A percentile compares a stretch with the other conserved stretches of the same genome.
Conservation (phyloP, 257 asterid species). For the Solanum bulbocastanum region DNA sequence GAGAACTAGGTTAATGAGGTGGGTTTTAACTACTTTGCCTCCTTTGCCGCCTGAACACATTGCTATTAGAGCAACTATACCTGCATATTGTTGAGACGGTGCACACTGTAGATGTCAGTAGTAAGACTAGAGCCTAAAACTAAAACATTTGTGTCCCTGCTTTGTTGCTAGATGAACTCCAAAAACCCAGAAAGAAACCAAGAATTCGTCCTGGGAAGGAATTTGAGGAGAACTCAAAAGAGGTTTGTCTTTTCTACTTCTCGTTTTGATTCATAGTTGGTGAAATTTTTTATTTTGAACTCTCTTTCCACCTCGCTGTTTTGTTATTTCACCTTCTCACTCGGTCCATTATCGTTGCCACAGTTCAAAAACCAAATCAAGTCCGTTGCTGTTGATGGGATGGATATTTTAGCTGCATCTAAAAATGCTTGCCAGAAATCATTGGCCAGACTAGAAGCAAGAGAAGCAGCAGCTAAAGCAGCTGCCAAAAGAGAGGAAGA, state of each 20-base stretch:
- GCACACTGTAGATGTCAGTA: not conserved
- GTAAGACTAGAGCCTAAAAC: not conserved
- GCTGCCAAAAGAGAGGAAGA: conserved; percentile 72
- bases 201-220: conserved; percentile 55
- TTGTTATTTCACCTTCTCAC: not conserved
- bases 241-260: conserved; percentile 19
- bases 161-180: conserved; percentile 37
- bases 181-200: conserved; percentile 55
- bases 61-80: not conserved
- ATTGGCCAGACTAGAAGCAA: conserved; percentile 50
- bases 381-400: conserved; percentile 59
- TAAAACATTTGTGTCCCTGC: not conserved
- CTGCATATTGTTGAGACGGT: not conserved
- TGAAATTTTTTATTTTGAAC: not conserved
- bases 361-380: conserved; percentile 55
- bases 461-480: conserved; percentile 52
- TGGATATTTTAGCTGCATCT: conserved; percentile 48
- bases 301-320: not conserved
- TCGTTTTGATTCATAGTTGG: not conserved
- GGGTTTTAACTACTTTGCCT: not conserved
- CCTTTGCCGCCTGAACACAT: not conserved
- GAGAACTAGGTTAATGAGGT: not conserved
- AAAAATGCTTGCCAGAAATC: conserved; percentile 39
- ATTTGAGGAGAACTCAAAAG: conserved; percentile 59
- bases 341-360: not conserved